Percentiles rank a stretch among this genome's conserved stretches.
Evolutionary conservation across 2,329 filamentous ascomycete genomes (phyloP).

Genomic region (Fusarium buharicum): DNA sequence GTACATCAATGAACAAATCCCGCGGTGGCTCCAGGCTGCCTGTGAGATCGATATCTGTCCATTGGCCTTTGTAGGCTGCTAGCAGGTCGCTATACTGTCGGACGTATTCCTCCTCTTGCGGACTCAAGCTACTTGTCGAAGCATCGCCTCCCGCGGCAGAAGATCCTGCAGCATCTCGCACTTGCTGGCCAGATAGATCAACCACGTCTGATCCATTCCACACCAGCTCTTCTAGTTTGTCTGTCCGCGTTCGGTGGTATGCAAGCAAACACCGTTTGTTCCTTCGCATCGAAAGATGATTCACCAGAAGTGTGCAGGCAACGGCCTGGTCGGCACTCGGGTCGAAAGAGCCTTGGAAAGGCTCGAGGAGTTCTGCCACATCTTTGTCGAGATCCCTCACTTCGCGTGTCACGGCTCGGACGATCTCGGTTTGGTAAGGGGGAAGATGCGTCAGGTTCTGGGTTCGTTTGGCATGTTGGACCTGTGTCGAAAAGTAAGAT

Average conservation of each 20-base stretch:
- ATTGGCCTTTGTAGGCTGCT: slow-evolving; percentile 97
- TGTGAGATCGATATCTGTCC: slow-evolving; percentile 97
- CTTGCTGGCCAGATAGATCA: slow-evolving; percentile 72
- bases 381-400: slow-evolving; percentile 93
- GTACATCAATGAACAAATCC: slow-evolving; percentile 95
- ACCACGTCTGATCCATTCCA: slow-evolving; percentile 90
- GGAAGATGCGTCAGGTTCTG: slow-evolving; percentile 87
- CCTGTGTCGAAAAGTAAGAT: slow-evolving; percentile 61
- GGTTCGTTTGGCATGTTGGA: slow-evolving; percentile 94
- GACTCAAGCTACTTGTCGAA: slow-evolving; percentile 81
- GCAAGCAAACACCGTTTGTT: slow-evolving; percentile 96
- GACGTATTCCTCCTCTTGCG: slow-evolving; percentile 97
- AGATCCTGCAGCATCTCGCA: slow-evolving; percentile 52
- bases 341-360: slow-evolving; percentile 86
- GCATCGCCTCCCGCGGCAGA: slow-evolving; percentile 51
- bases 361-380: slow-evolving; percentile 79
- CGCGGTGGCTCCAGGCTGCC: slow-evolving; percentile 93
- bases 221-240: slow-evolving; percentile 92
- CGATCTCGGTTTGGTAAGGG: slow-evolving; percentile 90
- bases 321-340: slow-evolving; percentile 83
- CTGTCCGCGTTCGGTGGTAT: slow-evolving; percentile 89
- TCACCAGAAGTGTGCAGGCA: slow-evolving; percentile 88
- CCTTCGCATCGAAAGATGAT: slow-evolving; percentile 92
- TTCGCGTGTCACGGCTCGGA: slow-evolving; percentile 88
- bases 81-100: slow-evolving; percentile 90